Evolutionary conservation across 78 protist genomes (phyloP).

Genomic region (Dictyostelium purpureum): DNA sequence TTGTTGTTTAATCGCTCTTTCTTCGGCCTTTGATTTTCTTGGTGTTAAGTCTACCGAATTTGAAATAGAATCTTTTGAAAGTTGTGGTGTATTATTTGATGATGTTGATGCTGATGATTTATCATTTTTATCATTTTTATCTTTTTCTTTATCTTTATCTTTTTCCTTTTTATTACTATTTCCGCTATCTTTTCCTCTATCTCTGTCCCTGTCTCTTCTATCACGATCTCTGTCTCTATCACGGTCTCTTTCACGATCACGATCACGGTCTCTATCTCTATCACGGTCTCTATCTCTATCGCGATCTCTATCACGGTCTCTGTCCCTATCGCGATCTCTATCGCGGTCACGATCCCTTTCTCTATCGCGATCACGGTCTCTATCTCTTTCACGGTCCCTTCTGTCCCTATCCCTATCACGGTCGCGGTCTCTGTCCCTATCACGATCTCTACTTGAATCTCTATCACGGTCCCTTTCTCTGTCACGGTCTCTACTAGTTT

Average conservation of each 20-base stretch:
- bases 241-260: not conserved
- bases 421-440: slow-evolving; percentile 43
- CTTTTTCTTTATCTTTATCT: not conserved
- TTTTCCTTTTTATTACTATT: not conserved
- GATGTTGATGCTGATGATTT: not conserved
- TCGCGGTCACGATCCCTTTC: not conserved
- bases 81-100: not conserved
- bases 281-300: not conserved
- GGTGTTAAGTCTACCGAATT: not conserved
- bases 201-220: not conserved
- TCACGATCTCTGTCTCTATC: slow-evolving; percentile 46
- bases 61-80: too few relatives aligned
- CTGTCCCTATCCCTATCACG: slow-evolving; percentile 17
- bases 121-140: slow-evolving; percentile 6
- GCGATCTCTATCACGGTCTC: slow-evolving; percentile 2
- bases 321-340: slow-evolving; percentile 3
- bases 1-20: slow-evolving; percentile 17
- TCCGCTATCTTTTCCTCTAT: not conserved
- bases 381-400: not conserved
- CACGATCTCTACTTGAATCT: slow-evolving; percentile 16
- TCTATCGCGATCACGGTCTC: slow-evolving; percentile 17
- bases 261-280: not conserved
- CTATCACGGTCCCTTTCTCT: slow-evolving; percentile 12
- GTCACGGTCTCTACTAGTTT: not conserved
- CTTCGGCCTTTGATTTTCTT: slow-evolving; percentile 22